Conservation (phyloP, 2,329 filamentous ascomycete species). For the Cladophialophora immunda region DNA sequence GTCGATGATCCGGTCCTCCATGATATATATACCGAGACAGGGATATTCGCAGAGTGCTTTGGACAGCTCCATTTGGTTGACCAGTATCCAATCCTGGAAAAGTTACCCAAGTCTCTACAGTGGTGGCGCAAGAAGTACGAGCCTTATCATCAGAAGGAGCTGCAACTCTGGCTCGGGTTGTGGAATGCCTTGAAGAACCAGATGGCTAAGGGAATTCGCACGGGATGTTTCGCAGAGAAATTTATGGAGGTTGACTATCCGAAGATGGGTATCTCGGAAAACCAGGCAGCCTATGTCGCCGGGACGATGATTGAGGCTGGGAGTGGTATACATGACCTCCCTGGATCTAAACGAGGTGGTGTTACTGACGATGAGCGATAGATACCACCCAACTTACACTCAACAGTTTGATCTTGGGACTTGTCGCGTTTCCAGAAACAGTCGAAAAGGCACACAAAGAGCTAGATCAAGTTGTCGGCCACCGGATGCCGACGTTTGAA, state of each 20-base stretch:
- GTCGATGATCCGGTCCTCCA: slow-evolving; percentile 19
- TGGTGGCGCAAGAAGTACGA: slow-evolving; percentile 23
- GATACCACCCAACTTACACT: slow-evolving; percentile 43
- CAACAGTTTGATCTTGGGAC: slow-evolving; percentile 8
- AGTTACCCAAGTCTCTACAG: slow-evolving; percentile 28
- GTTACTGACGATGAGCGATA: slow-evolving; percentile 43
- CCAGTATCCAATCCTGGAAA: slow-evolving; percentile 30
- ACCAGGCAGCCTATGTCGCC: slow-evolving; percentile 48
- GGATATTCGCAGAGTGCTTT: slow-evolving; percentile 16
- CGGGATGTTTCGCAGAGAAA: slow-evolving; percentile 24
- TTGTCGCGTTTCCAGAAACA: neutral
- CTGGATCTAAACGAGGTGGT: too few relatives aligned
- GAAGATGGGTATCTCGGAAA: slow-evolving; percentile 47
- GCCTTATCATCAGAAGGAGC: slow-evolving; percentile 16
- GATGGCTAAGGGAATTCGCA: slow-evolving; percentile 11
- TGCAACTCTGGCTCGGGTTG: slow-evolving; percentile 15
- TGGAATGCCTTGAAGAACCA: slow-evolving; percentile 6
- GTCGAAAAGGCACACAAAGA: slow-evolving; percentile 11
- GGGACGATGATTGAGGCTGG: slow-evolving; percentile 39
- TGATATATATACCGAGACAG: slow-evolving; percentile 15
- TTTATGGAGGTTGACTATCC: slow-evolving; percentile 30
- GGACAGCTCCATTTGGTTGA: slow-evolving; percentile 29
- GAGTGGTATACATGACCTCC: slow-evolving; percentile 15
- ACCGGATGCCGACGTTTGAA: slow-evolving; percentile 44
- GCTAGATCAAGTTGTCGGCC: slow-evolving; percentile 8